phyloP scores from a whole-genome alignment of 495 filamentous ascomycete genomes.

The Talaromyces nanjingensis region DNA sequence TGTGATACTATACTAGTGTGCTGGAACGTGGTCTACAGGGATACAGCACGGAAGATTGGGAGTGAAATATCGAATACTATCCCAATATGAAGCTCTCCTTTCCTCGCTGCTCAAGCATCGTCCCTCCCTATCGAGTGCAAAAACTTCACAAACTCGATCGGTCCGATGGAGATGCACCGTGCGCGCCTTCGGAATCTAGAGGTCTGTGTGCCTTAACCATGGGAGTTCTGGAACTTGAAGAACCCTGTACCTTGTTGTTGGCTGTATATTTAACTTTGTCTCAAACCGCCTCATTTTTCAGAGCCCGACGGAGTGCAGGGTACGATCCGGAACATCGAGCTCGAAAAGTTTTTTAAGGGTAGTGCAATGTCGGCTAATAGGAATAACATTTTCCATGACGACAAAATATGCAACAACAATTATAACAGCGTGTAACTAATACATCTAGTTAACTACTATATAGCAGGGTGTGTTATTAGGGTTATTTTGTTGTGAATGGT shows the following conservation, averaged over 20 bases:
- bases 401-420: neutral
- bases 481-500: neutral
- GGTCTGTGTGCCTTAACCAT: neutral
- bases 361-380: neutral
- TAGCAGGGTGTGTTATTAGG: neutral
- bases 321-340: neutral
- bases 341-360: neutral
- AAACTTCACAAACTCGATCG: neutral
- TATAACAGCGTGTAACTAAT: neutral
- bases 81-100: neutral
- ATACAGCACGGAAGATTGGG: neutral
- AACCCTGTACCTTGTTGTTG: neutral
- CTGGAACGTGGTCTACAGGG: neutral
- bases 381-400: neutral
- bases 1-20: neutral
- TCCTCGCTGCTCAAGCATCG: neutral
- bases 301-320: neutral
- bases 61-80: neutral
- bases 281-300: neutral
- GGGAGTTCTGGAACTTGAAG: neutral
- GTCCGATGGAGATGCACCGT: too few species aligned
- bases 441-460: neutral
- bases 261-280: neutral
- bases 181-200: neutral
- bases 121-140: neutral